Percentiles rank a stretch among this genome's conserved stretches.
Evolutionary conservation across 768 basidiomycete genomes (phyloP).

Genomic region (Mrakia hoshinonis): DNA sequence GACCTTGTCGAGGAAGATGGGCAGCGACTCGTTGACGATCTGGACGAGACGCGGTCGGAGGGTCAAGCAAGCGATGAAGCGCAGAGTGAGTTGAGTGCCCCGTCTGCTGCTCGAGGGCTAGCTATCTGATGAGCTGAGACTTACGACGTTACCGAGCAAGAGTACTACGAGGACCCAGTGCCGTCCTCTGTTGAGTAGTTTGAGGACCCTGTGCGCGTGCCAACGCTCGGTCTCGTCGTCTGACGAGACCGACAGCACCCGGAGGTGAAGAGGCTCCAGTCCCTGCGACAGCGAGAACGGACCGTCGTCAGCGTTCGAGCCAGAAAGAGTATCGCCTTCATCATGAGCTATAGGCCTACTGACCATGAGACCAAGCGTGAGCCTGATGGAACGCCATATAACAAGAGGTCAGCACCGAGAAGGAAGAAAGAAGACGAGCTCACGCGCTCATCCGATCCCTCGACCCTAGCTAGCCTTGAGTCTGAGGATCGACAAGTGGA

Average conservation of each 20-base stretch:
- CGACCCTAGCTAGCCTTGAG: background rate
- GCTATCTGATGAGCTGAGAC: slow-evolving; percentile 22
- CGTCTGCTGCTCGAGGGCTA: background rate
- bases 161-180: slow-evolving; percentile 95
- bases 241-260: slow-evolving; percentile 73
- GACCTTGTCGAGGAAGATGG: slow-evolving; percentile 45
- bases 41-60: background rate
- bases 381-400: slow-evolving; percentile 43
- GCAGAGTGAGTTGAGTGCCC: background rate
- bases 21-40: slow-evolving; percentile 43
- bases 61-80: background rate
- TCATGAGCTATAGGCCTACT: background rate
- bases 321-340: background rate
- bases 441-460: background rate
- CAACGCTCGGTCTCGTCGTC: slow-evolving; percentile 49
- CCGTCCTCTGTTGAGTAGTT: slow-evolving; percentile 54
- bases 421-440: background rate
- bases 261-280: slow-evolving; percentile 78
- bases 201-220: slow-evolving; percentile 45
- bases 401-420: slow-evolving; percentile 30
- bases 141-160: slow-evolving; percentile 69
- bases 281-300: slow-evolving; percentile 42
- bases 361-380: slow-evolving; percentile 80
- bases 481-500: background rate
- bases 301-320: background rate